Evolutionary conservation across 2,329 filamentous ascomycete genomes (phyloP), one percentile per base, ranked within the genome.

Genomic region (Hortaea werneckii): DNA sequence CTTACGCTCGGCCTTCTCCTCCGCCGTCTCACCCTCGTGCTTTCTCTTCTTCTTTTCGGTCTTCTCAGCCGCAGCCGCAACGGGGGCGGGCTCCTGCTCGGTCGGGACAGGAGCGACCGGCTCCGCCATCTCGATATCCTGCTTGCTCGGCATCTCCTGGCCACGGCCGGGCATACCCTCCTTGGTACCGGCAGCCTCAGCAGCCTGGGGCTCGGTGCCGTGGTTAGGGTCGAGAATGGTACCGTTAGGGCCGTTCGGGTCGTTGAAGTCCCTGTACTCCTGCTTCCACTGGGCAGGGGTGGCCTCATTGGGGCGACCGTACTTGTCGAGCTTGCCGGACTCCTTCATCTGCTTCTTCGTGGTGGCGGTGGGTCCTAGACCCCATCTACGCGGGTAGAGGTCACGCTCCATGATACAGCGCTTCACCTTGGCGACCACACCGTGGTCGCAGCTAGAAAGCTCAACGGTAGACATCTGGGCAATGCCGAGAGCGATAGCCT

Each of bases 331-430:
- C 73, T 95, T 95, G 68, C 92, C 92, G 57, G 87, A 85, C 44
- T 89, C 87, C 81, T 96, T 96, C 76, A 98, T 82, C 80, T 96
- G 95, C 85, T 98, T 98, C 82, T 98, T 98, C 78, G 96, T 88
- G 41, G 84, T 72, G 42, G 92, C 92, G 50, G 90, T 83, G 44
- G 92, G 90, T 51, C 92, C 92, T 64, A 96, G 80, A 56, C 92
- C 92, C 92, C 92, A 98, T 75, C 90, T 78, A 67, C 88, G 80
- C 53, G 92, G 92, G 78, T 98, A 98, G 49, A 96, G 77, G 66
- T 96, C 92, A 60, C 92, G 86, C 77, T 98, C 92, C 92, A 98
- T 98, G 69, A 98, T 98, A 70, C 89, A 95, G 61, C 92, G 84
- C 83, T 98, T 98, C 66, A 98, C 87, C 77, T 95, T 96, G 59